Evolutionary conservation across 192 early-diverging fungal species (phyloP), one percentile per base, ranked within the genome.

Genomic region (Rhizophlyctis rosea): DNA sequence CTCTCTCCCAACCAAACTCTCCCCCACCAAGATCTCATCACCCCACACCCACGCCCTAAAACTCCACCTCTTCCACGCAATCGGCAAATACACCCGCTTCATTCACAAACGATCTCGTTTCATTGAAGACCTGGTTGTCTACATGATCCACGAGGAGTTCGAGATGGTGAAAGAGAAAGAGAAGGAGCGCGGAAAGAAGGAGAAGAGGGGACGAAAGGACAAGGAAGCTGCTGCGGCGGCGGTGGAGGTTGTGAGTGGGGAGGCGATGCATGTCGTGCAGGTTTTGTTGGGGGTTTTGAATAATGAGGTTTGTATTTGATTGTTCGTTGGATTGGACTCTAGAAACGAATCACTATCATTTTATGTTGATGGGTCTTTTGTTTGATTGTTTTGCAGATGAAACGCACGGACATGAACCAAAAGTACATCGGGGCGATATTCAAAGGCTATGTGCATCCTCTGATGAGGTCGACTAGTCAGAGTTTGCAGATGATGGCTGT

Each of bases 361-460:
- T 7, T 44, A 13, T 44, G 39, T 44, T 44, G 39, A 18, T 7
- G 39, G 39, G 39, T 44, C 9, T 18, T n/a, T n/a, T n/a, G n/a
- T n/a, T n/a, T n/a, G 39, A 13, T 7, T 44, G 39, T 44, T 44
- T 7, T 32, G 7, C 50, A 76, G 75, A 67, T 79, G 54, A 69
- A 77, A 50, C 64, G 62, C 2, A 80, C 67, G 0, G 78, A 81
- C 24, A 51, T 58, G 16, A 83, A 81, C 34, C 67, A 76, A 54
- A 76, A 78, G 51, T 83, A 83, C 61, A 66, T 83, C 47, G 81
- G 81, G 9, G 75, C 81, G 0, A 47, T 83, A 3, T 83, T 83
- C 68, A 75, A 77, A 51, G 54, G 47, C 25, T 83, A 62, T 64
- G 66, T 83, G 24, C 69, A 75, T 47, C 74, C 78, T 21, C 35